Evolutionary conservation across 164 flowering plant genomes (phyloP), one percentile per base, ranked within the genome.

Genomic region (Berberis vulgaris): DNA sequence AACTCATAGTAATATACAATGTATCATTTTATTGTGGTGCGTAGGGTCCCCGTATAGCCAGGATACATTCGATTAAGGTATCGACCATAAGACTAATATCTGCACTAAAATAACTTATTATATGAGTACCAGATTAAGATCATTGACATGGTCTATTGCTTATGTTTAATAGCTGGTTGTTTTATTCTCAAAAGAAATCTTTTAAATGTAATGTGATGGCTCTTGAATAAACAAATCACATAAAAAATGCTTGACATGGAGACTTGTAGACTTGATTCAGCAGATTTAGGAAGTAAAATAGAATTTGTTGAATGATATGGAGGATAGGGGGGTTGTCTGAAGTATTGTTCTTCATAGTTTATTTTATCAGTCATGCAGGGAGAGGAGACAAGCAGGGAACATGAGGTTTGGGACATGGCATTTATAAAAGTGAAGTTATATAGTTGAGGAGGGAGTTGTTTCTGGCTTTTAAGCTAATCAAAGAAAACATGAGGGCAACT

Each of bases 401-500:
- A 26, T 26, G 26, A 26, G 26, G 26, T 47, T 47, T 50, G 3
- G 54, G 1, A 7, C n/a, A 3, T 52, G 54, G n/a, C 11, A 52
- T 12, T 52, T 52, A 52, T 12, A 52, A 52, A 52, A 52, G 54
- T 52, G n/a, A 42, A 56, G 26, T 56, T 26, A 38, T 38, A 38
- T 38, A 39, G 54, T 7, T 52, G 54, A 1, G 4, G 10, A 11
- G n/a, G 54, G 54, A 7, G 54, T 7, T 11, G n/a, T 6, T 52
- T 52, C 3, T 41, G 4, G 2, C 41, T 43, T 61, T 47, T 49
- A 49, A 61, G 41, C 44, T 47, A 61, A 61, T 38, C 54, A 45
- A 40, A 46, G 64, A 61, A 67, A 74, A 74, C 77, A 71, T 65
- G 74, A 67, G 57, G 66, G 58, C 74, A 58, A 58, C 69, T 74